Conservation (phyloP, 2,329 filamentous ascomycete species). For the Fonsecaea nubica region DNA sequence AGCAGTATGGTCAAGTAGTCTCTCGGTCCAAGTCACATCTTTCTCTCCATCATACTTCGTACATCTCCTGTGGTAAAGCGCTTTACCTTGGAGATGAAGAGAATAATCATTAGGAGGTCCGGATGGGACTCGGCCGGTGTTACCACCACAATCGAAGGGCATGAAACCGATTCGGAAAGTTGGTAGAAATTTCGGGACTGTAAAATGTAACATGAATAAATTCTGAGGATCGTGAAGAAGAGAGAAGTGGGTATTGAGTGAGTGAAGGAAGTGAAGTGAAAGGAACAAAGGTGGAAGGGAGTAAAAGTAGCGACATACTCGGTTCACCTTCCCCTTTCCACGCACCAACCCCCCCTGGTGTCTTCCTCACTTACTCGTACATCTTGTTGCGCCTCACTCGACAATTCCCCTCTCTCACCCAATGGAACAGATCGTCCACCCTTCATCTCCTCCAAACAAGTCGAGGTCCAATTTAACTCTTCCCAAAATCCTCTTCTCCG, state of each 20-base stretch:
- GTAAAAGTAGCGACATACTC: not conserved
- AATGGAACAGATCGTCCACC: not conserved
- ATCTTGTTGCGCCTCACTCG: not conserved
- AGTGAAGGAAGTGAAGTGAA: not conserved
- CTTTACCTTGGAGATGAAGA: no score
- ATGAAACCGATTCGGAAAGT: not conserved
- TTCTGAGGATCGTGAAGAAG: no score
- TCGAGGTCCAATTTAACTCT: conserved; percentile 3
- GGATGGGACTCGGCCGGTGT: not conserved
- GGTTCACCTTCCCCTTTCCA: not conserved
- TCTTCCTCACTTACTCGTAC: not conserved
- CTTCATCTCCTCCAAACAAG: not conserved
- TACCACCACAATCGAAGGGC: not conserved
- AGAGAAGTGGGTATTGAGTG: not conserved
- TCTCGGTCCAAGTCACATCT: conserved; percentile 1
- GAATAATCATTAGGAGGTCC: no score
- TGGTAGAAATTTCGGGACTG: not conserved
- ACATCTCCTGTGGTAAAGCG: no score
- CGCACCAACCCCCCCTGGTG: not conserved
- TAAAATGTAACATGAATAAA: not conserved
- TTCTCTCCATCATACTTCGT: not conserved
- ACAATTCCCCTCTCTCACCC: not conserved
- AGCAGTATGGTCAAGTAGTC: not conserved
- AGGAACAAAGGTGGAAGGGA: no score
- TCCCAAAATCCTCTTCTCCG: not conserved